Conservation (phyloP, 257 asterid species). For the Nicotiana undulata region DNA sequence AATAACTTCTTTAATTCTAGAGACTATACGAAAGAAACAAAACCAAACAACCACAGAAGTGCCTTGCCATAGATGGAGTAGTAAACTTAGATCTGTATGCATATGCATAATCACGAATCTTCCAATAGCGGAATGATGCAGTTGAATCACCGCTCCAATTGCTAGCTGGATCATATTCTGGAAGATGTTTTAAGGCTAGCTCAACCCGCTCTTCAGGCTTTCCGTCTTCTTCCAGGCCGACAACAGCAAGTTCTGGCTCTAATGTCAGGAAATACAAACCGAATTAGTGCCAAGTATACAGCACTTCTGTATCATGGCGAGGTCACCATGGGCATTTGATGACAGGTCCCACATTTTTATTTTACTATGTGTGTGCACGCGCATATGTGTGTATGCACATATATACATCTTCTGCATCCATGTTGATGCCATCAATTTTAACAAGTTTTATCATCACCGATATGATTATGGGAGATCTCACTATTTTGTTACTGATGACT, state of each 20-base stretch:
- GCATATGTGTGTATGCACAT: neutral
- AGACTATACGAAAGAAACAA: conserved; percentile 1
- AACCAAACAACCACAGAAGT: conserved; percentile 10
- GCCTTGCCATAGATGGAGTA: conserved; percentile 76
- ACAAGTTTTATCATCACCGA: neutral
- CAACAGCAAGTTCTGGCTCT: conserved; percentile 65
- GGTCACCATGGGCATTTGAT: neutral
- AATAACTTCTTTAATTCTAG: conserved; percentile 7
- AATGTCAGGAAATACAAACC: conserved; percentile 16
- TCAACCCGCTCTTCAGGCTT: conserved; percentile 73
- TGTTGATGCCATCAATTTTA: neutral
- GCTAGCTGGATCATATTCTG: conserved; percentile 61
- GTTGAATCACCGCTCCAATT: conserved; percentile 49
- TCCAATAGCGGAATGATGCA: conserved; percentile 82
- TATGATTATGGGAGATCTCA: neutral
- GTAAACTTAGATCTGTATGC: conserved; percentile 88
- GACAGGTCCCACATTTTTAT: neutral
- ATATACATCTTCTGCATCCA: neutral
- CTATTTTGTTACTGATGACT: neutral
- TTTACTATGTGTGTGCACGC: neutral
- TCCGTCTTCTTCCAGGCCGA: conserved; percentile 62
- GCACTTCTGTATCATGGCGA: neutral
- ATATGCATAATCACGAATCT: conserved; percentile 91
- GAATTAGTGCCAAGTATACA: conserved; percentile 7
- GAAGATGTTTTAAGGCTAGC: conserved; percentile 69